Conservation (phyloP, 306 rosid genomes). For the Carpinus viminea region DNA sequence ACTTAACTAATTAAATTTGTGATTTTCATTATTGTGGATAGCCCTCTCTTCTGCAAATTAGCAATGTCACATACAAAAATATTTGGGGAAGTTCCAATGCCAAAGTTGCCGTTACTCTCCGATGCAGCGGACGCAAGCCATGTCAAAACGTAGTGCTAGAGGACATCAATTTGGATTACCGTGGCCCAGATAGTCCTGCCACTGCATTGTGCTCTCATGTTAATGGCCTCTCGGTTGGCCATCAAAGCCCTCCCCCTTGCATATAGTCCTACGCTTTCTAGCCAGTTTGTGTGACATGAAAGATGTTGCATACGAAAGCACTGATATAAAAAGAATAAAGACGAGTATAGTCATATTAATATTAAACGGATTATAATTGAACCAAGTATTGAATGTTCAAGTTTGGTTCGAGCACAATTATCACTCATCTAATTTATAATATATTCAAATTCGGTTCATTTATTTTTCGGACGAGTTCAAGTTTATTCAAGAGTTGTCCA, state of each 20-base stretch:
- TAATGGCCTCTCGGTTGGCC: slow-evolving; percentile 47
- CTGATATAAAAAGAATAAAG: no score
- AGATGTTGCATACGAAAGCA: no score
- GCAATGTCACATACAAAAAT: slow-evolving; percentile 44
- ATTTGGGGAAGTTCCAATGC: slow-evolving; percentile 49
- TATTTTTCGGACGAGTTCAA: no score
- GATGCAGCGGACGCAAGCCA: slow-evolving; percentile 53
- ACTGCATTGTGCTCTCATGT: slow-evolving; percentile 33
- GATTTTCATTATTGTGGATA: slow-evolving; percentile 3
- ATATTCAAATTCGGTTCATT: no score
- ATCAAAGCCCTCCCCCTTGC: slow-evolving; percentile 51
- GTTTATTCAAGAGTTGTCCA: no score
- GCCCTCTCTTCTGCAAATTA: slow-evolving; percentile 60
- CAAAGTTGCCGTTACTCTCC: slow-evolving; percentile 37
- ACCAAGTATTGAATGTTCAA: no score
- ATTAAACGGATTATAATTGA: no score
- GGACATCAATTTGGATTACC: slow-evolving; percentile 33
- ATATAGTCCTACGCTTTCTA: not conserved
- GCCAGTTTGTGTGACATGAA: no score
- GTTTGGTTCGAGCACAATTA: no score
- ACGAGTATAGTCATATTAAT: no score
- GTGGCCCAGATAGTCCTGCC: not conserved
- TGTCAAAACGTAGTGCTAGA: slow-evolving; percentile 45
- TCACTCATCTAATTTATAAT: no score
- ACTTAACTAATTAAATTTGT: not conserved